Conservation (phyloP, 306 rosid species). For the Comarum palustre region DNA sequence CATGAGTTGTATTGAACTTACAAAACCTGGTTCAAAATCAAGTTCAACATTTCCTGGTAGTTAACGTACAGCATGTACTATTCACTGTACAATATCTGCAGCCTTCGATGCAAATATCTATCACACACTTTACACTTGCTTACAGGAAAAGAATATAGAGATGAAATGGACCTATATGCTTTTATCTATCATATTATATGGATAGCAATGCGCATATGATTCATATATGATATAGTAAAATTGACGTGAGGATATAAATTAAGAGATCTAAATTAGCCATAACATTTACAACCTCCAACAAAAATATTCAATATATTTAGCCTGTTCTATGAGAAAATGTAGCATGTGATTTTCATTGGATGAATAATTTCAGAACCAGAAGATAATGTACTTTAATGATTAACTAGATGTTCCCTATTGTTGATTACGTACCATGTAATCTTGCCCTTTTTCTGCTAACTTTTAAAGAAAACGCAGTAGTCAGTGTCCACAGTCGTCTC, state of each 20-base stretch:
- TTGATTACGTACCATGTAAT: not conserved
- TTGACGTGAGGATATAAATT: not conserved
- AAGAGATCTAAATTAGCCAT: not conserved
- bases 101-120: not conserved
- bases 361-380: not conserved
- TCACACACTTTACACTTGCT: too few relatives aligned
- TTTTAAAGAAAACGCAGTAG: not conserved
- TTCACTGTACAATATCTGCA: not conserved
- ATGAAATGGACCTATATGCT: not conserved
- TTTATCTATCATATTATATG: not conserved
- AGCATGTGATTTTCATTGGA: conserved; percentile 6
- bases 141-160: not conserved
- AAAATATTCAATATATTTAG: not conserved
- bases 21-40: not conserved
- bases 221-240: not conserved
- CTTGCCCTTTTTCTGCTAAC: not conserved
- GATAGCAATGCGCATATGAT: not conserved
- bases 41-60: not conserved
- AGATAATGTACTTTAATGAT: not conserved
- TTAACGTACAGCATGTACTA: too few relatives aligned
- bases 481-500: too few relatives aligned
- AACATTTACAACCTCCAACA: not conserved
- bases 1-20: too few relatives aligned
- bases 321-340: not conserved
- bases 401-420: not conserved